phyloP scores from a whole-genome alignment of 1,284 basidiomycete genomes.

The Cutaneotrichosporon cyanovorans region DNA sequence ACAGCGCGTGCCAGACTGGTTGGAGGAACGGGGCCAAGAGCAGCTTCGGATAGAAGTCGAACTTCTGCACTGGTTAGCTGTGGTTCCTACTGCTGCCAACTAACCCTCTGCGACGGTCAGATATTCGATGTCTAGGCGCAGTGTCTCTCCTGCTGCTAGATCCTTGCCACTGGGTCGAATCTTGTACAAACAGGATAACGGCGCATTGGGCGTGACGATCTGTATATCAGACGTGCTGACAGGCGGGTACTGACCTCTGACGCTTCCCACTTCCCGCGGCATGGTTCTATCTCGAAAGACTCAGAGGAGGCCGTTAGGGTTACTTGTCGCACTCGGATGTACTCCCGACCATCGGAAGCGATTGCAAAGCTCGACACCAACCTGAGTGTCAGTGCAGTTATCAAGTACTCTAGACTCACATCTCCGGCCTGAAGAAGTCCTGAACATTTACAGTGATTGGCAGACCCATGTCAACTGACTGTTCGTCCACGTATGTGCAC shows the following conservation, averaged over 20 bases:
- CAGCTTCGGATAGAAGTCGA: constrained; percentile 6
- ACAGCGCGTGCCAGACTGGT: constrained; percentile 1
- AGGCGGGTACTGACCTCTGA: constrained; percentile 18
- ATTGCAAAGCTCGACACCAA: constrained; percentile 45
- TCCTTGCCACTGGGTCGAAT: constrained; percentile 17
- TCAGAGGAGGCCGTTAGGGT: constrained; percentile 15
- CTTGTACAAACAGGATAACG: constrained; percentile 41
- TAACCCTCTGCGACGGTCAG: constrained; percentile 34
- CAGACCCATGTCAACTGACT: constrained; percentile 36
- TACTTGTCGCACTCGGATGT: constrained; percentile 34
- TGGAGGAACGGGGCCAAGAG: constrained; percentile 2
- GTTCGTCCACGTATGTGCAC: constrained; percentile 24
- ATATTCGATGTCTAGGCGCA: constrained; percentile 35
- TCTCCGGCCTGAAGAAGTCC: constrained; percentile 45
- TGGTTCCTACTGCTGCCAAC: not conserved
- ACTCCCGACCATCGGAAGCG: constrained; percentile 39
- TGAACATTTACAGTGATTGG: constrained; percentile 47
- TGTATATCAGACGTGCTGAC: constrained; percentile 4
- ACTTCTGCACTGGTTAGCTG: constrained; percentile 14
- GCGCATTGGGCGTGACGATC: constrained; percentile 31
- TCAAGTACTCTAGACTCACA: constrained; percentile 22
- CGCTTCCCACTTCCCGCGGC: constrained; percentile 18
- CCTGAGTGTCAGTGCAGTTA: constrained; percentile 18
- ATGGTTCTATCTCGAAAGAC: constrained; percentile 18
- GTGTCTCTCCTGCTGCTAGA: constrained; percentile 10